Evolutionary conservation across 345 rosid genomes (phyloP).

Genomic region (Linum trigynum): DNA sequence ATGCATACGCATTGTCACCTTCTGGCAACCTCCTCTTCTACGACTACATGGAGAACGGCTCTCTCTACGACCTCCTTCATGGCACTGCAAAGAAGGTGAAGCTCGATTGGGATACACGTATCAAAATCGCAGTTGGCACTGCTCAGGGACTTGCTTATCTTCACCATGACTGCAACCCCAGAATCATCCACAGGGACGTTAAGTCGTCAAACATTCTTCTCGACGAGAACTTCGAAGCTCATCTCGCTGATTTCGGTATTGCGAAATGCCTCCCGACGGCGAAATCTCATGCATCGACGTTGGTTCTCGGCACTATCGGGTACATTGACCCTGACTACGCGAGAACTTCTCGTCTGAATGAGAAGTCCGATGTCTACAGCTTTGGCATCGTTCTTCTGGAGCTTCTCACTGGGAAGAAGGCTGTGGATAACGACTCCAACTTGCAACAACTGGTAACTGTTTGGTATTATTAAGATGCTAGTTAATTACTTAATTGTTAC

Average conservation of each 20-base stretch:
- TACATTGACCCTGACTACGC: slow-evolving; percentile 99
- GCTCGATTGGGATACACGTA: slow-evolving; percentile 87
- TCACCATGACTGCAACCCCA: slow-evolving; percentile 88
- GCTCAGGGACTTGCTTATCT: slow-evolving; percentile 96
- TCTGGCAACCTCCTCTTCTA: slow-evolving; percentile 86
- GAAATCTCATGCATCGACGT: slow-evolving; percentile 72
- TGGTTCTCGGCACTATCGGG: slow-evolving; percentile 84
- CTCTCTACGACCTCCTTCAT: slow-evolving; percentile 93
- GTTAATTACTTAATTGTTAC: too few species aligned
- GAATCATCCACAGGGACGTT: slow-evolving; percentile 85
- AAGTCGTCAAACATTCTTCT: slow-evolving; percentile 86
- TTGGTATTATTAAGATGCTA: too few species aligned
- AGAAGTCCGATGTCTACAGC: slow-evolving; percentile 91
- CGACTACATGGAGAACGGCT: slow-evolving; percentile 93
- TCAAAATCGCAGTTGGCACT: slow-evolving; percentile 84
- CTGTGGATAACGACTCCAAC: slow-evolving; percentile 84
- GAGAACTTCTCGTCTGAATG: slow-evolving; percentile 66
- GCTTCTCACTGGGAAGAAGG: slow-evolving; percentile 90
- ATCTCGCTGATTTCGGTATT: slow-evolving; percentile 82
- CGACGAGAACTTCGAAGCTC: slow-evolving; percentile 83
- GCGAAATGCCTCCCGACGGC: slow-evolving; percentile 73
- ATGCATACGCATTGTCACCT: slow-evolving; percentile 74
- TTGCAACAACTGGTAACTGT: slow-evolving; percentile 77
- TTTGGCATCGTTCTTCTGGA: slow-evolving; percentile 92
- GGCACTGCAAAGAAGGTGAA: slow-evolving; percentile 71